Percentiles rank a stretch among this genome's conserved stretches.
These are phyloP conservation scores for Iris pallida DNA, from an alignment of 116 monocot genomes.

Conservation along the genomic window DNA sequence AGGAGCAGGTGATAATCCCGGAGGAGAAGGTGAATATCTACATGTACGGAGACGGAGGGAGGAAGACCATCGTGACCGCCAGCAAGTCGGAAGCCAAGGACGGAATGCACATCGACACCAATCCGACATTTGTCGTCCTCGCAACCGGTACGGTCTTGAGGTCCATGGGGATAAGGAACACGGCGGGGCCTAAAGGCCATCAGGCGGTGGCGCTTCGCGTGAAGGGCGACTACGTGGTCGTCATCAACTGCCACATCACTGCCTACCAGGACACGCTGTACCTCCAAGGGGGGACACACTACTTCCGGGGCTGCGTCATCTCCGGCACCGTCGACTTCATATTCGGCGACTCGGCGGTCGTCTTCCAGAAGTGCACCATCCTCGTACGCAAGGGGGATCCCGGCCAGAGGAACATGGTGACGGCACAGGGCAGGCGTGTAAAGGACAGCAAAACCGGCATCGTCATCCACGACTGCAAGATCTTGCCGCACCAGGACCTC, in stretches of 20 bases:
- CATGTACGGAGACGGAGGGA: conserved; percentile 76
- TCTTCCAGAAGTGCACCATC: conserved; percentile 75
- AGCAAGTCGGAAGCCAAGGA: no score
- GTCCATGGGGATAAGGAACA: conserved; percentile 22
- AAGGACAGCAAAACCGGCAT: conserved; percentile 35
- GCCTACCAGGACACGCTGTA: conserved; percentile 27
- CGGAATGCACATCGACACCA: conserved; percentile 40
- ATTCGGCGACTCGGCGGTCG: conserved; percentile 51
- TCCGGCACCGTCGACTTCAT: conserved; percentile 87
- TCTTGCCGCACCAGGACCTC: conserved; percentile 53
- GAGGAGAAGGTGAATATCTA: conserved; percentile 43
- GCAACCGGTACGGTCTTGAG: conserved; percentile 4
- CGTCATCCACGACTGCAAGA: conserved; percentile 80
- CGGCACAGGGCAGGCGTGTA: conserved; percentile 50
- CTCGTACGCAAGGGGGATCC: conserved; percentile 58
- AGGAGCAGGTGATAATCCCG: conserved; percentile 43
- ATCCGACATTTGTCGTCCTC: conserved; percentile 49
- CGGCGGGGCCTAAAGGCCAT: conserved; percentile 18
- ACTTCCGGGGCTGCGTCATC: conserved; percentile 37
- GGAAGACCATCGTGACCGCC: conserved; percentile 43
- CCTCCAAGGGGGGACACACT: conserved; percentile 11
- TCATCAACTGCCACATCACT: conserved; percentile 15
- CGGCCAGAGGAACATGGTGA: conserved; percentile 64
- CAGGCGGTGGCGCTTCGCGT: conserved; percentile 24
- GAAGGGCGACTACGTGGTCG: conserved; percentile 1